phyloP scores from a whole-genome alignment of 2,329 filamentous ascomycete species.

The Lecanoromycetidae sp. region DNA sequence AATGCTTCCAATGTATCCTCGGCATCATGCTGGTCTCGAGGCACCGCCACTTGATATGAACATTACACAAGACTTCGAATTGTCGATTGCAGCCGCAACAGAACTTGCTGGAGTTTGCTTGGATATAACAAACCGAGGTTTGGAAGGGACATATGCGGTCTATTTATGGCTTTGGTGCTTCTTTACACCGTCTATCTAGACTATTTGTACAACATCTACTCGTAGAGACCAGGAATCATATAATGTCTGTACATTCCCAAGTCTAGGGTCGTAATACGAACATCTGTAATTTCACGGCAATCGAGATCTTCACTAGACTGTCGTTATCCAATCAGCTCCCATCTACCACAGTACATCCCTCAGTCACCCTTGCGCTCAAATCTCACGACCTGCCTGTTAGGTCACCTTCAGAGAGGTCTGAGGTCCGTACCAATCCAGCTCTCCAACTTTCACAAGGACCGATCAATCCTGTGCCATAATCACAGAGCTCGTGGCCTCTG shows the following conservation, averaged over 20 bases:
- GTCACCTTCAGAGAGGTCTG: too few species aligned
- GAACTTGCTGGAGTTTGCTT: neutral
- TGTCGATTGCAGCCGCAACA: neutral
- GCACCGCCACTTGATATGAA: neutral
- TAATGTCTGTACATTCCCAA: too few species aligned
- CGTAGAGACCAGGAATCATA: neutral
- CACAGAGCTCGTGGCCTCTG: neutral
- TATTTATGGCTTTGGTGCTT: too few species aligned
- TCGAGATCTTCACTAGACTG: neutral
- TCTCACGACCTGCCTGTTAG: too few species aligned
- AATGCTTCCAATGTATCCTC: constrained; percentile 1
- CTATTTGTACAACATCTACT: neutral
- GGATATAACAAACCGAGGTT: constrained; percentile 5
- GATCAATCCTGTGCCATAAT: constrained; percentile 1
- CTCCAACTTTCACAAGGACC: neutral
- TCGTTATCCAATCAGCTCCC: neutral
- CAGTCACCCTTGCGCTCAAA: neutral
- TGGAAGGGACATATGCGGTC: neutral
- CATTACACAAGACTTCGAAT: neutral
- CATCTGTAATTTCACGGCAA: neutral
- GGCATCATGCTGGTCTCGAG: neutral
- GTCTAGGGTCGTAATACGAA: too few species aligned
- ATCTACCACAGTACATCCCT: neutral
- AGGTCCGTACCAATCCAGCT: too few species aligned
- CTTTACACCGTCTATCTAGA: too few species aligned